phyloP scores from a whole-genome alignment of 345 rosid species.

The Pugionium cornutum region DNA sequence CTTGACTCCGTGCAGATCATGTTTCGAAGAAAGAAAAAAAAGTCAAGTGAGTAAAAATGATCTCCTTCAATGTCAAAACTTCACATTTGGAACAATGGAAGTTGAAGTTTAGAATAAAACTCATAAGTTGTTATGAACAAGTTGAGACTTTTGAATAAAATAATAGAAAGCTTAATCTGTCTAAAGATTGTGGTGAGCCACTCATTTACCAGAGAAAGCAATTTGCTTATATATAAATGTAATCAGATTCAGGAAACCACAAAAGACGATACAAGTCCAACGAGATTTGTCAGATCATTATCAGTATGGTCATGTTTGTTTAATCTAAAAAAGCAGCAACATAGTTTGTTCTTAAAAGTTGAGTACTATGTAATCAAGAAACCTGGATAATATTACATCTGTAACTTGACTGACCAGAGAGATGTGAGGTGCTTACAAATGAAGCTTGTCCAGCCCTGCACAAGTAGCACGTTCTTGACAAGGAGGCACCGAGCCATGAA shows the following conservation, averaged over 20 bases:
- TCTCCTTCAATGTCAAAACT: slow-evolving; percentile 22
- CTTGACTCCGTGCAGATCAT: slow-evolving; percentile 61
- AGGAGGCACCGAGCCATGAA: neutral
- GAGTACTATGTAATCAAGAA: no score
- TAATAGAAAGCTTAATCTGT: slow-evolving; percentile 31
- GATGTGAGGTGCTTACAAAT: no score
- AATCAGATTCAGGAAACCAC: neutral
- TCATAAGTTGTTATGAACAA: slow-evolving; percentile 24
- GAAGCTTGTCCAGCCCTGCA: no score
- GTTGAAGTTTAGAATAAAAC: slow-evolving; percentile 17
- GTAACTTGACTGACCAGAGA: neutral
- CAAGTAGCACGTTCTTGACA: neutral
- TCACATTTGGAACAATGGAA: slow-evolving; percentile 13
- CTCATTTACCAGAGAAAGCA: slow-evolving; percentile 23
- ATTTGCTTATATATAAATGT: slow-evolving; percentile 1
- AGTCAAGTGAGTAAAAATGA: slow-evolving; percentile 25
- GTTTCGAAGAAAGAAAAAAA: neutral
- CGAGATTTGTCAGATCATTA: slow-evolving; percentile 9
- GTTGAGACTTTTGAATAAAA: slow-evolving; percentile 27
- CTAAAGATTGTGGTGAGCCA: slow-evolving; percentile 40
- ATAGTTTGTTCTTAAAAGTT: neutral
- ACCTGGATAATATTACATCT: neutral
- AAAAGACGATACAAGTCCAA: neutral
- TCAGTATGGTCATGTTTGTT: neutral
- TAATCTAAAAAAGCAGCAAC: neutral